Evolutionary conservation across 768 basidiomycete genomes (phyloP), one percentile per base, ranked within the genome.

Genomic region (Boletus barrowsii): DNA sequence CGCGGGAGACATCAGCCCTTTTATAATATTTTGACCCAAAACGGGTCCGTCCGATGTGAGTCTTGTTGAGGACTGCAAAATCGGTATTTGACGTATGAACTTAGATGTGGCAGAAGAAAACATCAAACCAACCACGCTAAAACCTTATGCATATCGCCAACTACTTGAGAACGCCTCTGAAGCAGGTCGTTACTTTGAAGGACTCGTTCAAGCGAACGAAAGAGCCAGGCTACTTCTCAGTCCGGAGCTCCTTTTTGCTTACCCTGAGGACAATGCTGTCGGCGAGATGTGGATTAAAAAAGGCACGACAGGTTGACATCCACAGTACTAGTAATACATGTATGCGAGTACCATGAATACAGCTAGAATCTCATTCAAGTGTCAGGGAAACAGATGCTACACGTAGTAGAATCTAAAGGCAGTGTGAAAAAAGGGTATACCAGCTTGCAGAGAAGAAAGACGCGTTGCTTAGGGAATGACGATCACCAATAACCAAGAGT

Each of bases 401-500:
- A 42, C 3, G 39, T n/a, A 13, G 22, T 22, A 22, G 22, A 22
- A 37, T 48, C 7, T 15, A 42, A 10, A 24, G 8, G 24, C 17
- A 2, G 18, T 50, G 29, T 1, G 10, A 45, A 30, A 4, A 35
- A 42, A 22, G 13, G 32, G 32, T n/a, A 33, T n/a, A 42, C 14
- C 9, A 22, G 18, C 35, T 29, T 42, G 29, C 42, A 29, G 15
- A 15, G 24, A n/a, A 24, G 22, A 44, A 26, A 39, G 8, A 60
- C 41, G 22, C 4, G 36, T 41, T 11, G 10, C 50, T 22, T 29
- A 4, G 20, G 20, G 26, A 52, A 39, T 4, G n/a, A n/a, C 4
- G n/a, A 55, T 75, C 71, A 90, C 88, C 89, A 91, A 62, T 87
- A 83, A 2, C 88, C 89, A 15, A 86, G 74, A 3, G 70, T 57